Conservation (phyloP, 2,329 filamentous ascomycete species). For the Elsinoe batatas region DNA sequence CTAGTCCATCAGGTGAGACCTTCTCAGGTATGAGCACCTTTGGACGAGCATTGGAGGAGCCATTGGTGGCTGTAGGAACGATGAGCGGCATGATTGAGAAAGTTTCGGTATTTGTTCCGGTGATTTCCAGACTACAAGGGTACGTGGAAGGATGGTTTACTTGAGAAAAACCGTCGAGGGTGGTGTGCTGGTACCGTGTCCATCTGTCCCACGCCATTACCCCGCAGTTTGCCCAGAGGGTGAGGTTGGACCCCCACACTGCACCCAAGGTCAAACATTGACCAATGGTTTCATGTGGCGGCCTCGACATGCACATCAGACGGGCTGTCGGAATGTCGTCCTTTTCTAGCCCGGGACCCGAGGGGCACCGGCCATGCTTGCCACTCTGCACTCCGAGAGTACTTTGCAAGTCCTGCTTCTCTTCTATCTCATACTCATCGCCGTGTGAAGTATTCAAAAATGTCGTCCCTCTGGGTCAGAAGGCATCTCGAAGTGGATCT, state of each 20-base stretch:
- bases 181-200: conserved; percentile 8
- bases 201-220: conserved; percentile 10
- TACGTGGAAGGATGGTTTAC: conserved; percentile 3
- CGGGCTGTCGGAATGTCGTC: background rate
- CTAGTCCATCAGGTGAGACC: conserved; percentile 66
- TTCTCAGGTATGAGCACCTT: conserved; percentile 69
- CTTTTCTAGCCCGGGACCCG: background rate
- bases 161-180: background rate
- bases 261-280: background rate
- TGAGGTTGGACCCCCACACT: background rate
- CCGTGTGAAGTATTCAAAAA: background rate
- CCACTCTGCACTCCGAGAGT: no score
- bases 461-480: conserved; percentile 1
- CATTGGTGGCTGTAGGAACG: conserved; percentile 20
- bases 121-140: conserved; percentile 6
- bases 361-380: no score
- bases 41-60: conserved; percentile 25
- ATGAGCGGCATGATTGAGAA: conserved; percentile 6
- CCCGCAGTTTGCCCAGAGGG: conserved; percentile 7
- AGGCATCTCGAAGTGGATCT: conserved; percentile 36
- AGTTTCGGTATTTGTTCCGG: background rate
- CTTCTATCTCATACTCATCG: no score
- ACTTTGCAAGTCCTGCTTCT: no score
- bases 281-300: background rate
- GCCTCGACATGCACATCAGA: background rate